Evolutionary conservation across 805 yeast genomes (phyloP), one percentile per base, ranked within the genome.

Genomic region (Saccharomycopsis synnaedendra): DNA sequence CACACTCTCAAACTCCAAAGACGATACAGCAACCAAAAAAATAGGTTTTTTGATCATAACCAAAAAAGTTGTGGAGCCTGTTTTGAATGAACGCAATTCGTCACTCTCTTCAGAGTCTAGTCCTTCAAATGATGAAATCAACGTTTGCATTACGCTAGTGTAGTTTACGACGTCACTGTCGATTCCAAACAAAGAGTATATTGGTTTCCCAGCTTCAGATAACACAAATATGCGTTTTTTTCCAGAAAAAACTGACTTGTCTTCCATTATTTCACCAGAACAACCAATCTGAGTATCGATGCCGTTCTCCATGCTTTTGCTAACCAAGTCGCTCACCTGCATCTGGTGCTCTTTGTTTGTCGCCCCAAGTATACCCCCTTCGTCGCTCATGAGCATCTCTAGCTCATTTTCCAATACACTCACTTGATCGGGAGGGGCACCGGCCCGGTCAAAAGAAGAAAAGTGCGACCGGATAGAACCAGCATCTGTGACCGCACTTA

Each of bases 201-300:
- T 81, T 2, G 95, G 95, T 60, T 88, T 88, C 0, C 96, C 96
- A 1, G 96, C 95, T 2, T 80, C 67, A 0, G 95, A 84, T 6
- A 88, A 66, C 3, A 88, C 75, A 55, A 85, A 82, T 58, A 82
- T 85, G 51, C 87, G 94, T 60, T 86, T 87, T 41, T 63, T 64
- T 34, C 37, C 10, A 46, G 41, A 42, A 52, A 10, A 69, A 44
- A 35, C 64, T 58, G n/a, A 62, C 61, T 44, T 57, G 66, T 41
- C 40, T 43, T 41, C 33, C 7, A 7, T 10, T 6, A 19, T 6
- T 19, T 19, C 19, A 19, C 19, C 38, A 6, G 6, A 6, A 33
- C 32, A 31, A 5, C 32, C 33, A 19, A 39, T 11, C 27, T 11
- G 41, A 39, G 8, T 10, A 39, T 39, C 19, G 19, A 19, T 19